Evolutionary conservation across 257 asterid genomes (phyloP).

Genomic region (Solanum virginianum): DNA sequence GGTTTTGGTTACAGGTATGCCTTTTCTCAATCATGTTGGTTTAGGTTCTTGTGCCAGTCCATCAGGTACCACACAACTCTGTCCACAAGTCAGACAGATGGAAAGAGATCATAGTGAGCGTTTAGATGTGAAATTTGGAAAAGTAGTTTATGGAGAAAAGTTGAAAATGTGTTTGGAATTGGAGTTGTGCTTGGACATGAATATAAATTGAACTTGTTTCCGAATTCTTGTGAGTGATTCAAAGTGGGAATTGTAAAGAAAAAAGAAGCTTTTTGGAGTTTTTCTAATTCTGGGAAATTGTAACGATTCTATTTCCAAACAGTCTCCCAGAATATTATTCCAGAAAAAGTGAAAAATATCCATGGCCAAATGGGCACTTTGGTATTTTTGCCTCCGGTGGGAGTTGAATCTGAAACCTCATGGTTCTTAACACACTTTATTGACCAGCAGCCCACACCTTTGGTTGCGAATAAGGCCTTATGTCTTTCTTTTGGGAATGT

Average conservation of each 20-base stretch:
- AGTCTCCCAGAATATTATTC: neutral
- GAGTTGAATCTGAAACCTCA: neutral
- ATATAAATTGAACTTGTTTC: neutral
- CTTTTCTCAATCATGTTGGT: neutral
- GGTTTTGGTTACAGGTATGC: conserved; percentile 86
- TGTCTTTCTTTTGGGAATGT: neutral
- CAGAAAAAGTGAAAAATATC: neutral
- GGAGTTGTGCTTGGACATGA: neutral
- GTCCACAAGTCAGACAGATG: neutral
- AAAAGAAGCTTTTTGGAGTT: neutral
- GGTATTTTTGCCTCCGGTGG: neutral
- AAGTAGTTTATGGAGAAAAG: too few relatives aligned
- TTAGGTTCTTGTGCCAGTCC: neutral
- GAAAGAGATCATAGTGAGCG: neutral
- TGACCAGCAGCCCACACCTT: neutral
- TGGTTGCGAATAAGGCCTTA: neutral
- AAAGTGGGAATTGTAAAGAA: neutral
- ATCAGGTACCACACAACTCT: neutral
- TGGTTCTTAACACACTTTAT: neutral
- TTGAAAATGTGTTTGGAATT: neutral
- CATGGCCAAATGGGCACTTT: neutral
- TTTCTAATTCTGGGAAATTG: neutral
- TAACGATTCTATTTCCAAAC: neutral
- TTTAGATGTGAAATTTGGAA: neutral
- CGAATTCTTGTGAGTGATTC: neutral